These are phyloP conservation scores for Alternaria dauci DNA, from an alignment of 2,329 filamentous ascomycete genomes.

Conservation along the genomic window DNA sequence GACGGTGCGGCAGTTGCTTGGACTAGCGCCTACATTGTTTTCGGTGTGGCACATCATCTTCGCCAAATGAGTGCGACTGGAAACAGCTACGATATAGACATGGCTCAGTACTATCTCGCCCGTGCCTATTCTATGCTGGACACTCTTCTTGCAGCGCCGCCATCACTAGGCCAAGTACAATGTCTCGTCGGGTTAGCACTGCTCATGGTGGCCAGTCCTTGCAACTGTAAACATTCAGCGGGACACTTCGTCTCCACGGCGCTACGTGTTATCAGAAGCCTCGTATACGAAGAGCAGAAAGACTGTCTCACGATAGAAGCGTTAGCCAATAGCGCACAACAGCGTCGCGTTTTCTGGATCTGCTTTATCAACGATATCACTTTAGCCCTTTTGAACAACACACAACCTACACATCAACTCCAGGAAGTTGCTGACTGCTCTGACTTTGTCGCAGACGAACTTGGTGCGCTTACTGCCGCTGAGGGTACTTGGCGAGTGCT, in stretches of 20 bases:
- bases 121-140: slow-evolving; percentile 24
- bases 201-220: slow-evolving; percentile 27
- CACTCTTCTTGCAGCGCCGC: slow-evolving; percentile 26
- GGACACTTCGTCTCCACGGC: slow-evolving; percentile 34
- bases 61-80: slow-evolving; percentile 34
- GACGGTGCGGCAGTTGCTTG: slow-evolving; percentile 36
- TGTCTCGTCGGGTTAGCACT: slow-evolving; percentile 31
- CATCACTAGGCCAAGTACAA: slow-evolving; percentile 33
- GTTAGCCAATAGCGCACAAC: slow-evolving; percentile 26
- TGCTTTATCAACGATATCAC: slow-evolving; percentile 32
- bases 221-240: slow-evolving; percentile 11
- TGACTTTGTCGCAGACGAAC: slow-evolving; percentile 21
- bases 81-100: slow-evolving; percentile 27
- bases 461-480: slow-evolving; percentile 30
- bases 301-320: background rate
- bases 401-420: slow-evolving; percentile 27
- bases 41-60: slow-evolving; percentile 36
- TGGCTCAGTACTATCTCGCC: slow-evolving; percentile 34
- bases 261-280: slow-evolving; percentile 30
- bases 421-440: slow-evolving; percentile 26
- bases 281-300: slow-evolving; percentile 29
- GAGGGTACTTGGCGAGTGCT: slow-evolving; percentile 35
- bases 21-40: slow-evolving; percentile 35
- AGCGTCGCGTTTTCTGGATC: slow-evolving; percentile 37
- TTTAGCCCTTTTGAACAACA: slow-evolving; percentile 26